Conservation (phyloP, 345 rosid species). For the Atalantia buxifolia region DNA sequence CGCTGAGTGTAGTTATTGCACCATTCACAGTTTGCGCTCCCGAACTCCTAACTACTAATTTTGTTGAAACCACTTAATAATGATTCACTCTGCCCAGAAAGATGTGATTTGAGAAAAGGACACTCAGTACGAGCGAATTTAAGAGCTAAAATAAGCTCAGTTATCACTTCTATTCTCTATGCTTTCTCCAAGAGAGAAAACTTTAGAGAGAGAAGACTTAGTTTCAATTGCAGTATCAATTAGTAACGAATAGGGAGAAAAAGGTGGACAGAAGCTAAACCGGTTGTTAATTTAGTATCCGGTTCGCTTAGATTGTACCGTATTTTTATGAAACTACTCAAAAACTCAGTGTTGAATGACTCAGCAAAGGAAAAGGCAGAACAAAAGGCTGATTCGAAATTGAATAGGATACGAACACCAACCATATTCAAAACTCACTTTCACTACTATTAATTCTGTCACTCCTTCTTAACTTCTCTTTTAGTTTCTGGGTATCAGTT, state of each 20-base stretch:
- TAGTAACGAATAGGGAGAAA: not conserved
- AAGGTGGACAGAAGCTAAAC: not conserved
- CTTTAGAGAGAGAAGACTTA: too few species aligned
- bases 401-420: not conserved
- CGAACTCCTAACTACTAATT: too few species aligned
- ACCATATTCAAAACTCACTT: not conserved
- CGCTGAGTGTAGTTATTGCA: too few species aligned
- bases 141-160: too few species aligned
- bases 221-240: too few species aligned
- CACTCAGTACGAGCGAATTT: too few species aligned
- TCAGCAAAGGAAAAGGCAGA: not conserved
- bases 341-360: not conserved
- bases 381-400: not conserved
- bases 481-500: not conserved
- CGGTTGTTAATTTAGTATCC: not conserved
- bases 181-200: too few species aligned
- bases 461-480: not conserved
- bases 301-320: not conserved
- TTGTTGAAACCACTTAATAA: too few species aligned
- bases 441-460: not conserved
- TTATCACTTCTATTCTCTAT: too few species aligned
- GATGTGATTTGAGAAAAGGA: too few species aligned
- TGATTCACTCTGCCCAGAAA: too few species aligned
- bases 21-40: too few species aligned
- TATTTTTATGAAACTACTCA: not conserved